phyloP scores from a whole-genome alignment of 768 basidiomycete species.

The Terana coerulea region DNA sequence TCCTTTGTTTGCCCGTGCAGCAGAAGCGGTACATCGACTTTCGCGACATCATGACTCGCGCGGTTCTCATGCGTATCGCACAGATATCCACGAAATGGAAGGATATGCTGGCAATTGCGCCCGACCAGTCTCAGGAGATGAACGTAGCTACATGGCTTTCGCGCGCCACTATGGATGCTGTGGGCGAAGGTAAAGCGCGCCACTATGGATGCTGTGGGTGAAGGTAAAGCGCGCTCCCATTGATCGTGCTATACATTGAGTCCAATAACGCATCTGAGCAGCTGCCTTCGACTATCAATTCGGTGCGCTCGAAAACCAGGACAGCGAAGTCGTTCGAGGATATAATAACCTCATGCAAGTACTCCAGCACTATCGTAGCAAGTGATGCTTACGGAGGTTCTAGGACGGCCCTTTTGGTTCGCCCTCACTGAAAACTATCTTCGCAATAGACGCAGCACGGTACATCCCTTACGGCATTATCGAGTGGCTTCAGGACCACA shows the following conservation, averaged over 20 bases:
- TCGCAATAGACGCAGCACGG: slow-evolving; percentile 39
- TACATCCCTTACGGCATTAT: slow-evolving; percentile 42
- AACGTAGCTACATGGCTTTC: slow-evolving; percentile 46
- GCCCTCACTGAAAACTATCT: slow-evolving; percentile 42
- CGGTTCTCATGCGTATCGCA: neutral
- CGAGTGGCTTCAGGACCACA: slow-evolving; percentile 42
- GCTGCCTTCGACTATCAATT: slow-evolving; percentile 47
- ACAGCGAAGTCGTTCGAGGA: slow-evolving; percentile 51
- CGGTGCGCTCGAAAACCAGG: slow-evolving; percentile 41
- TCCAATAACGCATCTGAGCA: neutral
- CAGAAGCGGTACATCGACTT: slow-evolving; percentile 17
- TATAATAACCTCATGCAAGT: slow-evolving; percentile 41
- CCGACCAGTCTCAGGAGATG: slow-evolving; percentile 37
- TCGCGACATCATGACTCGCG: neutral
- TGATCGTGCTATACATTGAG: slow-evolving; percentile 15
- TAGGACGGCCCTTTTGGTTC: slow-evolving; percentile 47
- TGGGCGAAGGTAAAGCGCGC: slow-evolving; percentile 28
- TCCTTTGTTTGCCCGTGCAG: slow-evolving; percentile 18
- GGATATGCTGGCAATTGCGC: slow-evolving; percentile 42
- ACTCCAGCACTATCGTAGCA: neutral
- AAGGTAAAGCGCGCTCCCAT: slow-evolving; percentile 24
- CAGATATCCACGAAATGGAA: slow-evolving; percentile 51
- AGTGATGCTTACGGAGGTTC: neutral
- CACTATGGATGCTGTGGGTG: slow-evolving; percentile 32
- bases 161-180: slow-evolving; percentile 33